phyloP scores from a whole-genome alignment of 768 basidiomycete species.

The Termitomyces sp. region DNA sequence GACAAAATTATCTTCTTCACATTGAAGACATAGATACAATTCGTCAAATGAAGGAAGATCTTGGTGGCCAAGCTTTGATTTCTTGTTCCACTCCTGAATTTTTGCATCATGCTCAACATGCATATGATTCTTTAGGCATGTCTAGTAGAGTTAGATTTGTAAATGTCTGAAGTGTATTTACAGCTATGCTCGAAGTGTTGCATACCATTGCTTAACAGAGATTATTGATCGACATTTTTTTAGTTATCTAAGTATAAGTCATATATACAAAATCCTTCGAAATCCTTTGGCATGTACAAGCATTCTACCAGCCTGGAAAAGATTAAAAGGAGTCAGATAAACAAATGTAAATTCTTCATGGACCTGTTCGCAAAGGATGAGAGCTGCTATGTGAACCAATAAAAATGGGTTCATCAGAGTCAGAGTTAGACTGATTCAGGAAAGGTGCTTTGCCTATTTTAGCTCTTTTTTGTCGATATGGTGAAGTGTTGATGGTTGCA shows the following conservation, averaged over 20 bases:
- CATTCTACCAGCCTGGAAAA: no score
- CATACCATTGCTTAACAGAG: neutral
- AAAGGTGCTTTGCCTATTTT: neutral
- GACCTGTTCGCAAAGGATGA: neutral
- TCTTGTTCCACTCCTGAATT: conserved; percentile 26
- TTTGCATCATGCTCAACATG: neutral
- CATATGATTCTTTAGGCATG: neutral
- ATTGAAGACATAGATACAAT: conserved; percentile 18
- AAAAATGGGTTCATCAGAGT: neutral
- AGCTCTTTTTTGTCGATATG: neutral
- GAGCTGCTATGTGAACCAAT: neutral
- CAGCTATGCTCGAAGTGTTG: neutral
- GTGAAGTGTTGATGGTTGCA: neutral
- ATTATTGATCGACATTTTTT: no score
- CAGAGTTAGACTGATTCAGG: neutral
- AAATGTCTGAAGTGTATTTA: neutral
- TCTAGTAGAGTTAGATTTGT: neutral
- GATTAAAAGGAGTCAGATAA: neutral
- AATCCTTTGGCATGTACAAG: no score
- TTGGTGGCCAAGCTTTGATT: conserved; percentile 27
- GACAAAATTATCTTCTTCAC: conserved; percentile 21
- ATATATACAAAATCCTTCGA: no score
- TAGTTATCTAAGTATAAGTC: no score
- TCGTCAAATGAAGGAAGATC: conserved; percentile 20
- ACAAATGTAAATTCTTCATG: neutral